Conservation (phyloP, 257 asterid species). For the Solanum chilense region DNA sequence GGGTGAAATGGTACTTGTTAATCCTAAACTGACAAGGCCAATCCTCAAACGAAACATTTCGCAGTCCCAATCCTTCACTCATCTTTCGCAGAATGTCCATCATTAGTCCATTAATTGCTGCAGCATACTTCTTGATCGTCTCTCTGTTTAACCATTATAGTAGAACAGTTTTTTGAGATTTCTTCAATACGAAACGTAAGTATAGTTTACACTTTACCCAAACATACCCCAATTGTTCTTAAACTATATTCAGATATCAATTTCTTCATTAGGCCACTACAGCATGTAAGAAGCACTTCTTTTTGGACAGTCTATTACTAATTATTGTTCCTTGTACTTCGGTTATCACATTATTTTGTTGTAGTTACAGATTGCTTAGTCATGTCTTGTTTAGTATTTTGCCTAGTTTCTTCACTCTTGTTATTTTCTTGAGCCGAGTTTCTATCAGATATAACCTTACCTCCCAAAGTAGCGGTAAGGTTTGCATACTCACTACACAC, state of each 20-base stretch:
- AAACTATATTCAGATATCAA: background rate
- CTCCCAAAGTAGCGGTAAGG: background rate
- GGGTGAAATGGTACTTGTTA: conserved; percentile 46
- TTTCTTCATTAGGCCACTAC: background rate
- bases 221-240: background rate
- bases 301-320: background rate
- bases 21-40: conserved; percentile 68
- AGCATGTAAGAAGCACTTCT: background rate
- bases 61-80: conserved; percentile 35
- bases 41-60: conserved; percentile 18
- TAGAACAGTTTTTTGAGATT: background rate
- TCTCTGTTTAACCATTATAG: conserved; percentile 22
- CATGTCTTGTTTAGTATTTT: background rate
- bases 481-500: background rate
- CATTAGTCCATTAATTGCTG: conserved; percentile 37
- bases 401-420: background rate
- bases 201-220: background rate
- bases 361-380: background rate
- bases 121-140: conserved; percentile 33
- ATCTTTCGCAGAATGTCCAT: conserved; percentile 28
- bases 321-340: background rate
- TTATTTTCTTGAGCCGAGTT: background rate
- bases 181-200: background rate
- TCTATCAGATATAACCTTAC: fast-evolving
- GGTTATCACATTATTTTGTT: background rate